A percentile compares a stretch with the other conserved stretches of the same genome.
Evolutionary conservation across 345 rosid species (phyloP).

Genomic region (Salix viminalis): DNA sequence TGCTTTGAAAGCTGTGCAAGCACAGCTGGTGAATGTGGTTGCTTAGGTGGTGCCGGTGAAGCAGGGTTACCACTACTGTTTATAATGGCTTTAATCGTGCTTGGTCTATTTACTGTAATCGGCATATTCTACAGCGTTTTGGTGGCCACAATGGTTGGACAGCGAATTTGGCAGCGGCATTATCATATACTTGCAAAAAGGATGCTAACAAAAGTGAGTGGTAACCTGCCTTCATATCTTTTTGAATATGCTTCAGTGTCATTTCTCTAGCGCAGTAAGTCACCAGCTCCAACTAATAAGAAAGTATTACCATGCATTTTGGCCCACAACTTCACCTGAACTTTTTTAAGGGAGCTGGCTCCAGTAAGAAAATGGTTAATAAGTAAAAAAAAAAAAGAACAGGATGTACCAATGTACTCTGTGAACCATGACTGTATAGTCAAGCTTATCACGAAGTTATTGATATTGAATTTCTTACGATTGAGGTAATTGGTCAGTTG

Average conservation of each 20-base stretch:
- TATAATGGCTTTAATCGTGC: conserved; percentile 77
- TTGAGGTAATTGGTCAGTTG: background rate
- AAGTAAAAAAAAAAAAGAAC: background rate
- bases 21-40: conserved; percentile 89
- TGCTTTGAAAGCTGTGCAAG: conserved; percentile 97
- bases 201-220: conserved; percentile 92
- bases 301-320: background rate
- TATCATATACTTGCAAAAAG: conserved; percentile 97
- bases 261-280: background rate
- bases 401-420: background rate
- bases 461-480: background rate
- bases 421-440: background rate
- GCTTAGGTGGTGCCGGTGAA: conserved; percentile 98
- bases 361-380: background rate
- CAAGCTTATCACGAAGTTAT: background rate
- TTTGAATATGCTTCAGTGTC: background rate
- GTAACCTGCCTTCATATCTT: background rate
- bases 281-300: background rate
- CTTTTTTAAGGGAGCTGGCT: background rate
- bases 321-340: background rate
- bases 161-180: conserved; percentile 97
- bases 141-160: conserved; percentile 99
- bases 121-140: conserved; percentile 95
- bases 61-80: conserved; percentile 86
- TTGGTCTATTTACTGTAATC: conserved; percentile 85